These are phyloP conservation scores for Phytophthora syringae DNA, from an alignment of 352 stramenopile genomes.

Conservation along the genomic window DNA sequence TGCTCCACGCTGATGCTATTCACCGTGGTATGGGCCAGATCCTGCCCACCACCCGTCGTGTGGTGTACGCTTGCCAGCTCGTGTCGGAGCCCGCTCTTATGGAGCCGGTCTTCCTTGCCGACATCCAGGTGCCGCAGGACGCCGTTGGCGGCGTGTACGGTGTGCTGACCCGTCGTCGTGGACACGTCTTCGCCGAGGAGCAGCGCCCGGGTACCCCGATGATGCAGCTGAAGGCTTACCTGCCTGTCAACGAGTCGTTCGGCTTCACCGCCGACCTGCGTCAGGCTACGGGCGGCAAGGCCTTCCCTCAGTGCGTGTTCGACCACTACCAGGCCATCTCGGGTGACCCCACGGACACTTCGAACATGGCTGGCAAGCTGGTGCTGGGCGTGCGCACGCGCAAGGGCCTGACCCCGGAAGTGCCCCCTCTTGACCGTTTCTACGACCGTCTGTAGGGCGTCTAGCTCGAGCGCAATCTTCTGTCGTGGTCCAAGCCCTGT, in stretches of 20 bases:
- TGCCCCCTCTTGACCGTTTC: constrained; percentile 98
- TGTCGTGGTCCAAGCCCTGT: constrained; percentile 31
- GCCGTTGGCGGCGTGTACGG: constrained; percentile 99
- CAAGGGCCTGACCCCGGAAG: constrained; percentile 97
- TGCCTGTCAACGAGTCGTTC: constrained; percentile 99
- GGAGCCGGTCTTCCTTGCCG: constrained; percentile 99
- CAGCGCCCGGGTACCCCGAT: constrained; percentile 98
- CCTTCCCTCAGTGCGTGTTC: constrained; percentile 99
- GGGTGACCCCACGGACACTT: constrained; percentile 92
- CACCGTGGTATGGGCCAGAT: constrained; percentile 99
- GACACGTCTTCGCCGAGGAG: constrained; percentile 99
- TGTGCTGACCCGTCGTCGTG: constrained; percentile 98
- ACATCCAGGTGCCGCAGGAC: constrained; percentile 99
- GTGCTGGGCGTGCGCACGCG: constrained; percentile 95
- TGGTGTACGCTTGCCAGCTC: constrained; percentile 98
- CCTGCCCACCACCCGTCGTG: constrained; percentile 98
- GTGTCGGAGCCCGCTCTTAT: constrained; percentile 95
- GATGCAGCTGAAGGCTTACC: constrained; percentile 99
- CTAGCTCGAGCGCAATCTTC: constrained; percentile 35
- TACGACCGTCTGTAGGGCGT: constrained; percentile 99
- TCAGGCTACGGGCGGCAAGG: constrained; percentile 99
- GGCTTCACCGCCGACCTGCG: constrained; percentile 99
- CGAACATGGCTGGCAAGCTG: constrained; percentile 96
- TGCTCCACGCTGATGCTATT: constrained; percentile 99
- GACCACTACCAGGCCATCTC: constrained; percentile 98